Evolutionary conservation across 805 yeast species (phyloP), one percentile per base, ranked within the genome.

Genomic region (Cyberlindnera japonica): DNA sequence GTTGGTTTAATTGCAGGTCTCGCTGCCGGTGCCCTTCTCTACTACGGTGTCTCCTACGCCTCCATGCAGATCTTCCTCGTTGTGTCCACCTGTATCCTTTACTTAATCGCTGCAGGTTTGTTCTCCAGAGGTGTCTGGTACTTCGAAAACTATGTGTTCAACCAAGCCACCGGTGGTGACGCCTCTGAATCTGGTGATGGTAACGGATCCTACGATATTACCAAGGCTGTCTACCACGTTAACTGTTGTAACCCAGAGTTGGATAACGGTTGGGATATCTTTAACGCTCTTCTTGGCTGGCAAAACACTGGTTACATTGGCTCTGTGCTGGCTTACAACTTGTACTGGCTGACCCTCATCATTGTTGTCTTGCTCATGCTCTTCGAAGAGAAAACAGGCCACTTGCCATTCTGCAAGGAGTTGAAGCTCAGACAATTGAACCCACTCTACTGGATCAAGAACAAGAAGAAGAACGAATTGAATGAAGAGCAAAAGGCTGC

Each of bases 251-350:
- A 89, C 66, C 97, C 97, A 33, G 90, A 83, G 64, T 71, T 74
- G 44, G 91, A 83, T 65, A 80, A 82, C 54, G 98, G 97, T 69
- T 91, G 98, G 98, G 96, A 89, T 75, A 81, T 91, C 47, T 91
- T 91, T 75, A 91, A 91, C 59, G 87, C 97, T 20, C 64, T 91
- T 42, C 71, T 91, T 49, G 99, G 98, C 48, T 91, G 99, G 99
- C 96, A 89, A 69, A 91, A 91, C 67, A 77, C 95, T 39, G 98
- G 96, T 44, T 88, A 95, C 50, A 76, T 86, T 61, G 96, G 97
- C 42, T 87, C 96, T 5, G 90, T 91, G 44, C 68, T 91, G 39
- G 77, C 90, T 35, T 91, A 91, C 72, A 89, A 88, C 68, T 50
- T 83, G 48, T 91, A 91, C 72, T 91, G 99, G 99, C 54, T 90